Conservation (phyloP, 2,329 filamentous ascomycete genomes). For the Pyrenochaeta sp. region DNA sequence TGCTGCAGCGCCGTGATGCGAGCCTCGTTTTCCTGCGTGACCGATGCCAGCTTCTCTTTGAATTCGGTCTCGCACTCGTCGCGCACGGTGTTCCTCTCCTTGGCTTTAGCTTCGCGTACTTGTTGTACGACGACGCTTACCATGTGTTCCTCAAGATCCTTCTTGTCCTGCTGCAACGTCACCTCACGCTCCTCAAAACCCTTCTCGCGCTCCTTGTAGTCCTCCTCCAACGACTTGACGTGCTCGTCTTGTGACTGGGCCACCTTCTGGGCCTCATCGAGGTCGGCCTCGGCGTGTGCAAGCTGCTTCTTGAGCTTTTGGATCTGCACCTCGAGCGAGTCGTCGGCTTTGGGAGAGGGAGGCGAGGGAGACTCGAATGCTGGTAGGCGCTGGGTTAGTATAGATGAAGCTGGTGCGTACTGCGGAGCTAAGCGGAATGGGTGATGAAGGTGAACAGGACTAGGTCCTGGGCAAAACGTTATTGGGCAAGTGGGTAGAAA, state of each 20-base stretch:
- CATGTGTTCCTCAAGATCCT: conserved; percentile 52
- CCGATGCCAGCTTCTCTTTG: conserved; percentile 33
- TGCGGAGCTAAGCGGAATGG: conserved; percentile 28
- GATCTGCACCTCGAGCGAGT: conserved; percentile 40
- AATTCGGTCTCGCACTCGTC: conserved; percentile 47
- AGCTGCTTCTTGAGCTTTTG: conserved; percentile 46
- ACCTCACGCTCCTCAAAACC: conserved; percentile 42
- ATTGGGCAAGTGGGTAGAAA: conserved; percentile 30
- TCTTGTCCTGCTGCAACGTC: conserved; percentile 47
- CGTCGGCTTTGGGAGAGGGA: conserved; percentile 38
- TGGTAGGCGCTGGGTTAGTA: conserved; percentile 32
- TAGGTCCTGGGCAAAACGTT: conserved; percentile 29
- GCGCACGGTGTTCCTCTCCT: conserved; percentile 46
- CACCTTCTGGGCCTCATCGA: conserved; percentile 45
- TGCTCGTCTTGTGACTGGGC: conserved; percentile 39
- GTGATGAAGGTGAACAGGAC: conserved; percentile 24
- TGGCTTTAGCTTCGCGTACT: conserved; percentile 50
- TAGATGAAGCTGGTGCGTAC: conserved; percentile 20
- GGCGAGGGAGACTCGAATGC: conserved; percentile 38
- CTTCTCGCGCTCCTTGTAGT: conserved; percentile 43
- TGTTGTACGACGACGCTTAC: conserved; percentile 53
- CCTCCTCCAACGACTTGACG: conserved; percentile 41
- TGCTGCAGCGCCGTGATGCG: conserved; percentile 35
- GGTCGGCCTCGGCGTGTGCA: conserved; percentile 37
- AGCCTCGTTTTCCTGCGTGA: conserved; percentile 27